Base-by-base conservation (phyloP, 1,284 basidiomycete genomes). In the Tranzscheliella williamsii region DNA sequence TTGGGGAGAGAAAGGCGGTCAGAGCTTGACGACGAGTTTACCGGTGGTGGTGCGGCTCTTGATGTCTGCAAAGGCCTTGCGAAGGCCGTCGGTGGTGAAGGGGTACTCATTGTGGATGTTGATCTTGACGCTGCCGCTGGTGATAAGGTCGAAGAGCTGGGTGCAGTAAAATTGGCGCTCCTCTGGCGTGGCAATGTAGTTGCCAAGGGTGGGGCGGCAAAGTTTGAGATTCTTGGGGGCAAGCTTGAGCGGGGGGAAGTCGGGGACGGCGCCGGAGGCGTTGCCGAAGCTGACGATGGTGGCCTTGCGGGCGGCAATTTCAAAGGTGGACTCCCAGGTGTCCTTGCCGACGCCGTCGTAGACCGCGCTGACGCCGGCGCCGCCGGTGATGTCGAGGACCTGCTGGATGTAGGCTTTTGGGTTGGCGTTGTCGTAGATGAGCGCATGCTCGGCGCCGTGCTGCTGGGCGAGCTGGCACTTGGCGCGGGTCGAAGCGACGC, bases 301-400 rank as follows among this genome's bases (percentile, higher is more conserved):
- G 5, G 69, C 73, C 35, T 73, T 73, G 15, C 68, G 60, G 9
- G 70, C 68, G 50, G 90, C 82, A 73, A 92, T 81, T 72, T 86
- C 83, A 78, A 94, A 91, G 80, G 93, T 84, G 63, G 84, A 83
- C 26, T 73, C 73, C 57, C 63, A 73, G 13, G 73, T 75, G 26
- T 67, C 58, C 47, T 61, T 91, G 8, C 94, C 94, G 20, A 98
- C 91, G 33, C 93, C 92, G 77, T 98, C 93, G 73, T 88, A 95
- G 27, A 93, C 83, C 9, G 84, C 92, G 67, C 91, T 88, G 18
- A 72, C 69, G 8, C 93, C 93, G 67, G 87, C 83, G 2, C 88
- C 89, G 41, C 84, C 84, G 0, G 91, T 93, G 44, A 94, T 86
- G 82, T 80, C n/a, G n/a, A 42, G 24, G 32, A 73, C 63, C 31